Evolutionary conservation across 345 rosid genomes (phyloP).

Genomic region (Ceriops tagal): DNA sequence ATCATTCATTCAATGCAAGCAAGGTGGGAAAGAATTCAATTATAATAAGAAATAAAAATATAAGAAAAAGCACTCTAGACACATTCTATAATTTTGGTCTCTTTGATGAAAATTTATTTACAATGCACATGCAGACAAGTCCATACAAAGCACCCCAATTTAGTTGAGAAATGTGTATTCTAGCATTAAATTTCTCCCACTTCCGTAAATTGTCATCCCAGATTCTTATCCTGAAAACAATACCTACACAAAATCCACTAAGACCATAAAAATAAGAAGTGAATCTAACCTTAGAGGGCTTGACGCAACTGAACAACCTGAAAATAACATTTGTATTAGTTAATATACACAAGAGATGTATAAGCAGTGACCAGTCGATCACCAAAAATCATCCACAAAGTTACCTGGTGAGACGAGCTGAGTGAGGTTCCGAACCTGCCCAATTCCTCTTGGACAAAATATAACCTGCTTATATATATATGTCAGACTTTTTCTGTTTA

Average conservation of each 20-base stretch:
- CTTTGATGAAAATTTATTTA: not conserved
- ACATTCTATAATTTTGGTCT: not conserved
- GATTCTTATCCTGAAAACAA: not conserved
- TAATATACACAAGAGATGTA: not conserved
- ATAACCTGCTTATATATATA: not conserved
- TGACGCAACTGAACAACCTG: constrained; percentile 42
- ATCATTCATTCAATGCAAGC: not conserved
- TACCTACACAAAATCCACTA: not conserved
- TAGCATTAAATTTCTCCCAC: not conserved
- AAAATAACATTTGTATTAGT: constrained; percentile 1
- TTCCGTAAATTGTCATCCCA: not conserved
- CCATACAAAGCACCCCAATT: not conserved
- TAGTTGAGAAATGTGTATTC: not conserved
- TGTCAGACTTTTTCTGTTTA: too few species aligned
- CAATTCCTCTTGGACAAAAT: not conserved
- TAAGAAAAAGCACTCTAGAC: not conserved
- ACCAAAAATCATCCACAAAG: not conserved
- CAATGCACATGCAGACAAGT: too few species aligned
- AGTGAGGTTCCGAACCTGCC: not conserved
- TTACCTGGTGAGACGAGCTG: constrained; percentile 1
- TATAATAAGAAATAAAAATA: not conserved
- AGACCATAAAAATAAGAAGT: not conserved
- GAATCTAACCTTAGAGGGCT: constrained; percentile 39
- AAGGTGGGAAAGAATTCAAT: not conserved
- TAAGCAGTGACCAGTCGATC: not conserved